Percentiles rank a stretch among this genome's conserved stretches.
phyloP scores from a whole-genome alignment of 176 grass and related monocot species.

The bread wheat (Triticum aestivum) region DNA sequence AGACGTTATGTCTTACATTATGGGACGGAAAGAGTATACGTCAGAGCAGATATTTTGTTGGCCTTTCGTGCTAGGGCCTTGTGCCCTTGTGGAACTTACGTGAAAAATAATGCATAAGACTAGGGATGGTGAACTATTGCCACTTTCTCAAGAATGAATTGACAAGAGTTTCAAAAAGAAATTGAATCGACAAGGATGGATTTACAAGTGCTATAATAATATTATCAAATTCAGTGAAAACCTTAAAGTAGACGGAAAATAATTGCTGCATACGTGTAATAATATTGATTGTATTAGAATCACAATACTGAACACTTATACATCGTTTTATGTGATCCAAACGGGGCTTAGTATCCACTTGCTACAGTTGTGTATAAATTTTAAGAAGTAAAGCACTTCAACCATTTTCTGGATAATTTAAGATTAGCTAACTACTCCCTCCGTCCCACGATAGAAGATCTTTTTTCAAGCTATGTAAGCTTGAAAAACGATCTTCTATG shows the following conservation, averaged over 20 bases:
- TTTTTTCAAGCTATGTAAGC: no score
- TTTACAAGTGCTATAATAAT: not conserved
- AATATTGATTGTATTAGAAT: not conserved
- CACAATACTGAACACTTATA: not conserved
- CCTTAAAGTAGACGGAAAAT: not conserved
- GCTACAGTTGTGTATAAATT: not conserved
- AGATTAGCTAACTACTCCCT: not conserved
- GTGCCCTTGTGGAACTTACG: not conserved
- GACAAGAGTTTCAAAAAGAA: no score
- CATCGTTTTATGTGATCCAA: not conserved
- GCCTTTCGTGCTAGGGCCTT: not conserved
- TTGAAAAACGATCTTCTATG: no score
- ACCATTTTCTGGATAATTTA: not conserved
- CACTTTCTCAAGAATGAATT: no score
- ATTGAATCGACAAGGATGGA: not conserved
- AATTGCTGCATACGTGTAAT: not conserved
- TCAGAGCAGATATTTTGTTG: not conserved
- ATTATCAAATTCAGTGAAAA: not conserved
- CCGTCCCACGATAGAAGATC: no score
- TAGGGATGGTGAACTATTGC: not conserved
- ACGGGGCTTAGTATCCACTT: not conserved
- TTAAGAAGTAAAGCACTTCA: not conserved
- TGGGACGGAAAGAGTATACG: not conserved
- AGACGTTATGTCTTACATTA: no score
- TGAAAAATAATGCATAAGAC: not conserved